Percentiles rank a stretch among this genome's conserved stretches.
Evolutionary conservation across 2,329 filamentous ascomycete genomes (phyloP).

Genomic region (Achaetomium macrosporum): DNA sequence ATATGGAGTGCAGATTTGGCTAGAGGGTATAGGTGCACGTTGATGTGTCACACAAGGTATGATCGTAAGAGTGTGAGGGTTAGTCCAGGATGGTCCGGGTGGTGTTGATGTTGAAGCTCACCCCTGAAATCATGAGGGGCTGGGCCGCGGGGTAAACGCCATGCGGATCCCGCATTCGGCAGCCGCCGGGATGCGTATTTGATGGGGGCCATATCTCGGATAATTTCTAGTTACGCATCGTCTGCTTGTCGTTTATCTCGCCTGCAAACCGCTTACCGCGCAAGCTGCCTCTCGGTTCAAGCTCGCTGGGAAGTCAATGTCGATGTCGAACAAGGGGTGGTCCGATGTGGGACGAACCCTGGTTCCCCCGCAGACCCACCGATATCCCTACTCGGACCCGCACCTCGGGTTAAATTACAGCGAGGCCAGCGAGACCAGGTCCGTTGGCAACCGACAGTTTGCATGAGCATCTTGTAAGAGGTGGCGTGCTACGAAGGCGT

Average conservation of each 20-base stretch:
- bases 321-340: not conserved
- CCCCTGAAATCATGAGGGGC: not conserved
- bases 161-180: not conserved
- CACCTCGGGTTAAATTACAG: slow-evolving; percentile 29
- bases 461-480: no score
- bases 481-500: no score
- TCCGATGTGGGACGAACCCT: not conserved
- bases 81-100: not conserved
- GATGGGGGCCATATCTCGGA: not conserved
- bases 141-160: not conserved
- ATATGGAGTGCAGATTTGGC: not conserved
- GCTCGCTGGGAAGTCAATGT: not conserved
- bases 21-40: not conserved
- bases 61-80: not conserved
- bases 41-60: not conserved
- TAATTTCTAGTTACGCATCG: not conserved
- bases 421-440: slow-evolving; percentile 18
- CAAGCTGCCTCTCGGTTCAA: no score
- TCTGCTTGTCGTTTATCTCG: no score
- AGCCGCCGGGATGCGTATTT: not conserved
- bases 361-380: not conserved
- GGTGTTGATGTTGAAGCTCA: not conserved
- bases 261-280: not conserved
- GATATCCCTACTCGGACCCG: not conserved
- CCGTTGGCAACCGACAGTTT: no score